These are phyloP conservation scores for Dorcoceras hygrometricum DNA, from an alignment of 257 asterid species.

Conservation along the genomic window DNA sequence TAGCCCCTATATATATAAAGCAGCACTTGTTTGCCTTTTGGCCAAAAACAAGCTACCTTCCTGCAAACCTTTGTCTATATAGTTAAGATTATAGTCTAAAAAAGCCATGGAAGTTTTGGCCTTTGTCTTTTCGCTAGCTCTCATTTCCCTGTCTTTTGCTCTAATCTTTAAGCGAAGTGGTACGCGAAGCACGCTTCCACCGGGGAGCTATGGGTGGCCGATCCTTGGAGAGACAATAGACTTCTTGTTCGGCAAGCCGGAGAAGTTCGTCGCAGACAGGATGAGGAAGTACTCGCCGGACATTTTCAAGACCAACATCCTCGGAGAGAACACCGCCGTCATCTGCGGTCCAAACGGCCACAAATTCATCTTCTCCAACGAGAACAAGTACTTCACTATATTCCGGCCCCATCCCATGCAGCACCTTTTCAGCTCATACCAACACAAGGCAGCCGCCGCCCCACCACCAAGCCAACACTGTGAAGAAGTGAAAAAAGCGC, in stretches of 20 bases:
- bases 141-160: slow-evolving; percentile 23
- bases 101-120: slow-evolving; percentile 36
- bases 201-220: slow-evolving; percentile 82
- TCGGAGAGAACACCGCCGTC: slow-evolving; percentile 73
- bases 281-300: slow-evolving; percentile 56
- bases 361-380: slow-evolving; percentile 70
- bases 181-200: slow-evolving; percentile 38
- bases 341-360: slow-evolving; percentile 70
- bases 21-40: too few relatives aligned
- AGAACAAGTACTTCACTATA: slow-evolving; percentile 46
- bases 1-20: too few relatives aligned
- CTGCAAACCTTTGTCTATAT: too few relatives aligned
- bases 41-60: too few relatives aligned
- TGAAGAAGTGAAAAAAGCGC: slow-evolving; percentile 35
- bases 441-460: slow-evolving; percentile 22
- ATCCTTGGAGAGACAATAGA: slow-evolving; percentile 52
- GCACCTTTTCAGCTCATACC: slow-evolving; percentile 54
- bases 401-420: slow-evolving; percentile 69
- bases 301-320: slow-evolving; percentile 58
- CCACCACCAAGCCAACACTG: slow-evolving; percentile 3
- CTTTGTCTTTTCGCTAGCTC: slow-evolving; percentile 19
- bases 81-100: background rate
- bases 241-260: slow-evolving; percentile 57
- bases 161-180: slow-evolving; percentile 3
- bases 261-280: slow-evolving; percentile 51